phyloP scores from a whole-genome alignment of 2,329 filamentous ascomycete genomes.

The Arthrinium phaeospermum region DNA sequence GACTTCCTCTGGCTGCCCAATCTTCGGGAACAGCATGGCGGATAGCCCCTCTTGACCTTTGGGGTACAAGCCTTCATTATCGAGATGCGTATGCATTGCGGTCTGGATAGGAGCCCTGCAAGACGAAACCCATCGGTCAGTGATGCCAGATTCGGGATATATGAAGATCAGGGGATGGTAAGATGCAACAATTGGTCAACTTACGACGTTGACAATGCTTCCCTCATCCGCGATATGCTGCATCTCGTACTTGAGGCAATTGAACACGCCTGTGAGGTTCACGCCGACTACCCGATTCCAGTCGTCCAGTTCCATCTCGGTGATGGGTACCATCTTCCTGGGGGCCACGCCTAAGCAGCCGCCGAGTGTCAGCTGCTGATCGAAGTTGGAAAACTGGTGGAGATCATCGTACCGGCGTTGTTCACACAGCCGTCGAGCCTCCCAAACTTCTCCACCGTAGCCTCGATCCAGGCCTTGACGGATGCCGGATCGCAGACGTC shows the following conservation, averaged over 20 bases:
- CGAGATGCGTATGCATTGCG: background rate
- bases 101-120: background rate
- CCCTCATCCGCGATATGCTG: slow-evolving; percentile 45
- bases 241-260: slow-evolving; percentile 56
- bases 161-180: background rate
- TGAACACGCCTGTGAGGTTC: slow-evolving; percentile 54
- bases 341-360: slow-evolving; percentile 25
- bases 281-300: slow-evolving; percentile 50
- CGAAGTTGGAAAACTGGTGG: background rate
- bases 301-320: slow-evolving; percentile 41
- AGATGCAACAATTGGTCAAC: background rate
- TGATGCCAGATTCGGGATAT: background rate
- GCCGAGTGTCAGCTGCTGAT: background rate
- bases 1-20: slow-evolving; percentile 37
- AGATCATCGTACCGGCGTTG: slow-evolving; percentile 38
- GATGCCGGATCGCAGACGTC: slow-evolving; percentile 40
- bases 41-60: background rate
- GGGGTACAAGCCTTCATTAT: background rate
- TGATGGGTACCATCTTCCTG: slow-evolving; percentile 23
- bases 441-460: slow-evolving; percentile 40
- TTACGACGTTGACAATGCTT: slow-evolving; percentile 51
- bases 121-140: background rate
- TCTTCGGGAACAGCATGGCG: slow-evolving; percentile 34
- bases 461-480: slow-evolving; percentile 42
- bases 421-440: slow-evolving; percentile 44